Base-by-base conservation (phyloP, 352 stramenopile species). In the Globisporangium nunn region DNA sequence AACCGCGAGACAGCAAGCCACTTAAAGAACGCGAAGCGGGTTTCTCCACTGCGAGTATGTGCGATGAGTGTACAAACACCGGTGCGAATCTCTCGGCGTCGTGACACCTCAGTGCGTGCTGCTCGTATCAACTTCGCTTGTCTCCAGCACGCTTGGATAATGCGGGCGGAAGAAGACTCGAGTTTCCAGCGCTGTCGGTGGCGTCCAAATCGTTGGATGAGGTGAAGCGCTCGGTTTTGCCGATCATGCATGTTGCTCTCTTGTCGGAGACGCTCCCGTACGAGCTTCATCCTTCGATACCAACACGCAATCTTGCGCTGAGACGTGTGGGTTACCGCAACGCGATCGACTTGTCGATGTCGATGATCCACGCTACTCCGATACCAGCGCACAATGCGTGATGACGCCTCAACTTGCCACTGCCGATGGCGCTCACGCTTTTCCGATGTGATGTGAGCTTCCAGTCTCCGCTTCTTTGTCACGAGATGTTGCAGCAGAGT, bases 361-460 rank as follows among this genome's bases (percentile, higher is more conserved):
- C 45, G 45, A 1, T 23, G 29, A 17, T 61, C 12, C 0, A 49
- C 3, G 1, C 6, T 4, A 12, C 31, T 29, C 28, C 45, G 46
- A 6, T 49, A 61, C 58, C 58, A 64, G 23, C 37, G 47, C 4
- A 18, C 29, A 15, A 61, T 51, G 37, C 37, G 37, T 12, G 3
- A 17, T 12, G 37, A 10, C 37, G 11, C 37, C 11, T 43, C 37
- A 3, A 12, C 37, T 2, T 17, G 45, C 14, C 45, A 33, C 10
- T 52, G 11, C 14, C 30, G 23, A 39, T 30, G 4, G 12, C 6
- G 29, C 49, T 14, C 29, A 4, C 1, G 18, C 15, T 40, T 18
- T 5, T 8, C n/a, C 39, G 23, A 49, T 17, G 28, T 17, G 28
- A 40, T 12, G 6, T 14, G 37, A 43, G 11, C 37, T 23, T 56